A percentile compares a stretch with the other conserved stretches of the same genome.
Conservation (phyloP, 2,329 filamentous ascomycete genomes). For the Ophiostoma piceae region DNA sequence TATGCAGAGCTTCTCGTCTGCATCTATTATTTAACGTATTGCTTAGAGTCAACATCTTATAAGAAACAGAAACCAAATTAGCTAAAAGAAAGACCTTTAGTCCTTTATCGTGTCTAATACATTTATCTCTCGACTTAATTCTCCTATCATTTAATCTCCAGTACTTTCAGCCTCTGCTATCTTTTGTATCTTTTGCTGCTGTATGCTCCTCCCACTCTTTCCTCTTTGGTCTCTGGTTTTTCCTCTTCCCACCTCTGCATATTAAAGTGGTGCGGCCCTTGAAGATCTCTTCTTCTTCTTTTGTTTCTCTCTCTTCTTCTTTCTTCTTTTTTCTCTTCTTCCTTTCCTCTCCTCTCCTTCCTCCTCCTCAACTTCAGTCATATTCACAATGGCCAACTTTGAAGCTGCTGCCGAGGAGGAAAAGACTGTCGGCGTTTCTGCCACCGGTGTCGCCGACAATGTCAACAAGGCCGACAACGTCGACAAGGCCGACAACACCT, state of each 20-base stretch:
- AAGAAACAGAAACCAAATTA: neutral
- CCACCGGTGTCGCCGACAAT: slow-evolving; percentile 14
- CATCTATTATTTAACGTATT: too few species aligned
- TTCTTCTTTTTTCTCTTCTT: neutral
- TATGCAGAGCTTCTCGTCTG: too few species aligned
- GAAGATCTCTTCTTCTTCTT: slow-evolving; percentile 13
- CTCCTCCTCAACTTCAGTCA: neutral
- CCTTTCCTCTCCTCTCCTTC: neutral
- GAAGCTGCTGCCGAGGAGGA: slow-evolving; percentile 24
- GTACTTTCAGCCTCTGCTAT: neutral
- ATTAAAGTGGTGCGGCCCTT: slow-evolving; percentile 1
- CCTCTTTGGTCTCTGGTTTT: neutral
- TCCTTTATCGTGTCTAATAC: neutral
- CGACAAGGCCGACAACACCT: slow-evolving; percentile 1
- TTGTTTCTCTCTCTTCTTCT: slow-evolving; percentile 3
- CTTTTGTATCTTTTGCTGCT: neutral
- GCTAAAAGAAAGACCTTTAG: neutral
- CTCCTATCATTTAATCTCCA: neutral
- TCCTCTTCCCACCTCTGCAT: slow-evolving; percentile 5
- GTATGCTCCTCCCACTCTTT: neutral
- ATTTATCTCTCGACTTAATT: neutral
- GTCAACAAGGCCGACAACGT: neutral
- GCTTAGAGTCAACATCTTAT: too few species aligned
- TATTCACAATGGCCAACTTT: slow-evolving; percentile 20
- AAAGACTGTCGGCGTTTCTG: slow-evolving; percentile 24